Evolutionary conservation across 2,329 filamentous ascomycete genomes (phyloP).

Genomic region (Pyrenochaeta sp.): DNA sequence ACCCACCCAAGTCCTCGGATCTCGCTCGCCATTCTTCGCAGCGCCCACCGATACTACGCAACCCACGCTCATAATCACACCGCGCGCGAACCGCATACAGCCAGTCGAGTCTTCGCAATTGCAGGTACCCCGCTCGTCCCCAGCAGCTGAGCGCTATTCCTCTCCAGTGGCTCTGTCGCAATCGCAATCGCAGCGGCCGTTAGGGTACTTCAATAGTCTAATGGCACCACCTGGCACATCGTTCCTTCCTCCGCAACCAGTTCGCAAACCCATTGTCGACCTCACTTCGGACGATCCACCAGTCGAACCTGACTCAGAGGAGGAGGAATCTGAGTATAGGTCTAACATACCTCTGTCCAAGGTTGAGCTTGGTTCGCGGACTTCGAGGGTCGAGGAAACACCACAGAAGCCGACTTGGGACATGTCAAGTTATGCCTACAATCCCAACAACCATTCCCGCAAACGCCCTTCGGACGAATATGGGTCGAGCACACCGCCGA

Average conservation of each 20-base stretch:
- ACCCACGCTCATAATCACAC: conserved; percentile 67
- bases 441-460: conserved; percentile 20
- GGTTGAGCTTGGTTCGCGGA: conserved; percentile 51
- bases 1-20: conserved; percentile 39
- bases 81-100: conserved; percentile 45
- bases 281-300: conserved; percentile 57
- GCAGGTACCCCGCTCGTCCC: conserved; percentile 91
- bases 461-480: conserved; percentile 39
- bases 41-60: conserved; percentile 57
- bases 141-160: conserved; percentile 55
- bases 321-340: conserved; percentile 50
- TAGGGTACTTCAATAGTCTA: conserved; percentile 62
- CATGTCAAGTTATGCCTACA: conserved; percentile 37
- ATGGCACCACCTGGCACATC: conserved; percentile 83
- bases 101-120: conserved; percentile 56
- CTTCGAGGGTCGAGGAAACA: conserved; percentile 43
- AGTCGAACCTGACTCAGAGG: conserved; percentile 58
- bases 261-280: conserved; percentile 51
- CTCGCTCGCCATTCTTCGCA: conserved; percentile 40
- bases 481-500: conserved; percentile 27
- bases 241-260: conserved; percentile 60
- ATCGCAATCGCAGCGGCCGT: conserved; percentile 75
- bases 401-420: conserved; percentile 43
- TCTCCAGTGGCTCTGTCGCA: conserved; percentile 53
- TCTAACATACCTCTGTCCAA: conserved; percentile 69